phyloP scores from a whole-genome alignment of 2,329 filamentous ascomycete genomes.

The Plectosphaerella sp. region DNA sequence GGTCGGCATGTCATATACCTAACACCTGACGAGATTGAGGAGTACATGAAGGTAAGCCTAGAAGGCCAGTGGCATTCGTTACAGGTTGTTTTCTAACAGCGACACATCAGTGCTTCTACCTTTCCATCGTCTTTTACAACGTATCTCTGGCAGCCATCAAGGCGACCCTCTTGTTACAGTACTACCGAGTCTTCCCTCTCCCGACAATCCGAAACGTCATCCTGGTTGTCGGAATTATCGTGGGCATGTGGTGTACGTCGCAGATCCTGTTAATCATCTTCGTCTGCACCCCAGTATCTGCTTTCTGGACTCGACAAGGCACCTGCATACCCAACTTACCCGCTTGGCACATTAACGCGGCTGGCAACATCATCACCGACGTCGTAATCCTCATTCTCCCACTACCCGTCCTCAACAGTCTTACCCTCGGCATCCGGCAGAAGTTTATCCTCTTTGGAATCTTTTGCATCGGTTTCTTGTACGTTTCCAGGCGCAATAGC shows the following conservation, averaged over 20 bases:
- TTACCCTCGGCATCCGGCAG: slow-evolving; percentile 13
- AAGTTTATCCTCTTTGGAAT: slow-evolving; percentile 15
- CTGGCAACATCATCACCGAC: slow-evolving; percentile 18
- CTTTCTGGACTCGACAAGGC: slow-evolving; percentile 10
- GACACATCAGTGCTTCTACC: too few species aligned
- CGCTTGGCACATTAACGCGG: slow-evolving; percentile 14
- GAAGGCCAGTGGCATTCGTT: too few species aligned
- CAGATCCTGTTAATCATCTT: slow-evolving; percentile 9
- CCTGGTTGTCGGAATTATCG: background rate
- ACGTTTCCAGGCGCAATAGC: slow-evolving; percentile 2
- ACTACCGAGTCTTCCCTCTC: too few species aligned
- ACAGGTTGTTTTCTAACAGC: too few species aligned
- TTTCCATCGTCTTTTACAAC: too few species aligned
- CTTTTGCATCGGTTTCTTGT: slow-evolving; percentile 20
- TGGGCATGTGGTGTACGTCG: slow-evolving; percentile 9
- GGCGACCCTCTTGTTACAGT: too few species aligned
- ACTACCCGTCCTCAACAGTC: slow-evolving; percentile 13
- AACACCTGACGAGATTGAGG: too few species aligned
- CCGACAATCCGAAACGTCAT: too few species aligned
- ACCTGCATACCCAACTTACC: slow-evolving; percentile 11
- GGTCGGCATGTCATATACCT: too few species aligned
- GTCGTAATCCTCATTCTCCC: slow-evolving; percentile 16
- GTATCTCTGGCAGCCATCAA: too few species aligned
- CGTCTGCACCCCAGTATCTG: slow-evolving; percentile 9
- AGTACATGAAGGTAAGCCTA: too few species aligned